These are phyloP conservation scores for Puccinellia tenuiflora DNA, from an alignment of 176 grass and related monocot genomes.

Conservation along the genomic window DNA sequence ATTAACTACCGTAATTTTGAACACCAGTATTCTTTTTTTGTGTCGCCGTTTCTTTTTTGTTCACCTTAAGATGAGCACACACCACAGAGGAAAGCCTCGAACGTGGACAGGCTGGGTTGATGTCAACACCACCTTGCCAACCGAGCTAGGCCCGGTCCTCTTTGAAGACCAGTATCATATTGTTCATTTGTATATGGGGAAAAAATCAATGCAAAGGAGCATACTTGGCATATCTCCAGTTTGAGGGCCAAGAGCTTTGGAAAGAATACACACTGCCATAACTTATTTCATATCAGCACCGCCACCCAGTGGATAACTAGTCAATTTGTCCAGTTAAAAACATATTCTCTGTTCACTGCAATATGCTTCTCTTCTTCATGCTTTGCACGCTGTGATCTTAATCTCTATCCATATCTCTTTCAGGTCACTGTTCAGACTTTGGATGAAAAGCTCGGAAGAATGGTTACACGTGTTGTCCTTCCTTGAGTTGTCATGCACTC, in stretches of 20 bases:
- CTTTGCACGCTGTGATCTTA: not conserved
- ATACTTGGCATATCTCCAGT: not conserved
- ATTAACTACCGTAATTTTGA: too few species aligned
- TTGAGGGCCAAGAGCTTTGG: constrained; percentile 3
- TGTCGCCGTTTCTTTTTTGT: too few species aligned
- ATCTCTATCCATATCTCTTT: not conserved
- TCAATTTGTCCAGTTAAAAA: not conserved
- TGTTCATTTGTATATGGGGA: not conserved
- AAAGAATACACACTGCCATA: not conserved
- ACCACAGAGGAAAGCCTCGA: not conserved
- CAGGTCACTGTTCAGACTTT: constrained; percentile 87
- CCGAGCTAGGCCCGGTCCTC: not conserved
- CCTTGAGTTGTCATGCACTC: constrained; percentile 97
- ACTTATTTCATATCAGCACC: not conserved
- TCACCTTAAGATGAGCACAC: not conserved
- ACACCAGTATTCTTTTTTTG: too few species aligned
- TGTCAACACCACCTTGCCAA: not conserved
- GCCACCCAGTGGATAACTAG: not conserved
- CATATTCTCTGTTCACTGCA: not conserved
- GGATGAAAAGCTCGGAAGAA: constrained; percentile 93
- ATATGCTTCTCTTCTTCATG: not conserved
- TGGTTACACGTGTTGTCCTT: constrained; percentile 83
- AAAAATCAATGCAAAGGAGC: not conserved
- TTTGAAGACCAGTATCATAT: not conserved
- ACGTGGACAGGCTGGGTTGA: not conserved